Evolutionary conservation across 2,329 filamentous ascomycete species (phyloP).

Genomic region (Stachybotrys echinatus): DNA sequence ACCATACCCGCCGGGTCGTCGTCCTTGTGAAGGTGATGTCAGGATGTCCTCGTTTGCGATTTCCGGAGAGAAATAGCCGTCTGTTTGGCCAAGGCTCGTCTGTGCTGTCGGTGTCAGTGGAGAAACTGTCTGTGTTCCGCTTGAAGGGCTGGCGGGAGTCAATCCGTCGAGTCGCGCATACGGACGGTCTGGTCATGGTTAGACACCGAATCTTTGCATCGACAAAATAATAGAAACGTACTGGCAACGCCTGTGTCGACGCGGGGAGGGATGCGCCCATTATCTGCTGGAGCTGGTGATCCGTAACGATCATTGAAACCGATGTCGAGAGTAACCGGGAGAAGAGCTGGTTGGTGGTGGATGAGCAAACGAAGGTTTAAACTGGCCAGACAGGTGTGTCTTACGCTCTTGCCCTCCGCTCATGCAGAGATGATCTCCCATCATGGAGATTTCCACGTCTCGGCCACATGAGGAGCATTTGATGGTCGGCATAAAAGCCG

Average conservation of each 20-base stretch:
- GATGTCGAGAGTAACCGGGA: neutral
- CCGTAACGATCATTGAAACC: neutral
- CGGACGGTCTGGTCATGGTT: slow-evolving; percentile 42
- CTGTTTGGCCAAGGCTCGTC: slow-evolving; percentile 34
- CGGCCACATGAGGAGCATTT: slow-evolving; percentile 79
- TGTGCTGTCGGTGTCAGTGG: slow-evolving; percentile 50
- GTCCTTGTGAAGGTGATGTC: slow-evolving; percentile 29
- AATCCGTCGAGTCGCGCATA: slow-evolving; percentile 52
- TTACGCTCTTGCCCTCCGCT: slow-evolving; percentile 43
- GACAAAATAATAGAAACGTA: slow-evolving; percentile 26
- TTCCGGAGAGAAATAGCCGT: slow-evolving; percentile 40
- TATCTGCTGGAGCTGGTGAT: slow-evolving; percentile 19
- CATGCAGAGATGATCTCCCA: slow-evolving; percentile 79
- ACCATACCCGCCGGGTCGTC: slow-evolving; percentile 44
- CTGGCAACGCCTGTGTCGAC: slow-evolving; percentile 50
- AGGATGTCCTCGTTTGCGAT: slow-evolving; percentile 38
- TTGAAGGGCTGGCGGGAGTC: slow-evolving; percentile 58
- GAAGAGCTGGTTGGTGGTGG: neutral
- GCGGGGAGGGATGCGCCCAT: slow-evolving; percentile 35
- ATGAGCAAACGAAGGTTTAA: neutral
- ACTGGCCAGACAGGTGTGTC: slow-evolving; percentile 1
- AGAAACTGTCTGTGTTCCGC: slow-evolving; percentile 57
- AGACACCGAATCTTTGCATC: slow-evolving; percentile 5
- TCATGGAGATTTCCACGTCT: slow-evolving; percentile 76
- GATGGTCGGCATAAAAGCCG: slow-evolving; percentile 72